Percentiles rank a stretch among this genome's conserved stretches.
These are phyloP conservation scores for Alternaria viburni DNA, from an alignment of 2,329 filamentous ascomycete species.

Conservation along the genomic window DNA sequence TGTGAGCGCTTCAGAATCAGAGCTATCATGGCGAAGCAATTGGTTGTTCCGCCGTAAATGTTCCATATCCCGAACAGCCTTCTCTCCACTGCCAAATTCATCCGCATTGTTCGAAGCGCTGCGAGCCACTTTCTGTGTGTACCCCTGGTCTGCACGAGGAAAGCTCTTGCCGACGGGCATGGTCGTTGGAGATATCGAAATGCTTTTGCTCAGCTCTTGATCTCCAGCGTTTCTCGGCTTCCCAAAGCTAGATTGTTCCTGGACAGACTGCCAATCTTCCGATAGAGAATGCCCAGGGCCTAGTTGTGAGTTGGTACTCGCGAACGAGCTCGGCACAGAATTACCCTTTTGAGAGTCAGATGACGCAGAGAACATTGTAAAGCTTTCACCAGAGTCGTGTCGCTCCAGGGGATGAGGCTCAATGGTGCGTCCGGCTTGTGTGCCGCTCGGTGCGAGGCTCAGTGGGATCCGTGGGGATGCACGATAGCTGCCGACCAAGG, in stretches of 20 bases:
- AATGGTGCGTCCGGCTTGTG: conserved; percentile 42
- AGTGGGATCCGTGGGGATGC: conserved; percentile 58
- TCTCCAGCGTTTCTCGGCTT: conserved; percentile 17
- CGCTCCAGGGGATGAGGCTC: conserved; percentile 50
- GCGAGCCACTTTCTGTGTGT: conserved; percentile 20
- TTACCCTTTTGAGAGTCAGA: conserved; percentile 62
- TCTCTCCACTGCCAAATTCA: conserved; percentile 36
- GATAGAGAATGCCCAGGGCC: conserved; percentile 34
- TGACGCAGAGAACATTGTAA: conserved; percentile 69
- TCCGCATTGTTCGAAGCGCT: conserved; percentile 18
- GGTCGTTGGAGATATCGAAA: conserved; percentile 37
- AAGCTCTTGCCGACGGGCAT: conserved; percentile 24
- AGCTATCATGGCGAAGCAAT: conserved; percentile 49
- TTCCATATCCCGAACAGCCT: conserved; percentile 47
- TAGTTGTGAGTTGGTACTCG: conserved; percentile 40
- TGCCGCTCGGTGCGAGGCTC: conserved; percentile 54
- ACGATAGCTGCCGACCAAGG: conserved; percentile 54
- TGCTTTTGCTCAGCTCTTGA: conserved; percentile 27
- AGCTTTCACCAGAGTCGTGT: conserved; percentile 67
- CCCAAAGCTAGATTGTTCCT: conserved; percentile 44
- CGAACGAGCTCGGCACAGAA: conserved; percentile 61
- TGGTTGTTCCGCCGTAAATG: conserved; percentile 50
- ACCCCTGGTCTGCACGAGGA: conserved; percentile 1
- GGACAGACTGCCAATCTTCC: conserved; percentile 34
- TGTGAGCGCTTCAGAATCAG: conserved; percentile 47